phyloP scores from a whole-genome alignment of 2,329 filamentous ascomycete genomes.

The Dactylellina sp. region DNA sequence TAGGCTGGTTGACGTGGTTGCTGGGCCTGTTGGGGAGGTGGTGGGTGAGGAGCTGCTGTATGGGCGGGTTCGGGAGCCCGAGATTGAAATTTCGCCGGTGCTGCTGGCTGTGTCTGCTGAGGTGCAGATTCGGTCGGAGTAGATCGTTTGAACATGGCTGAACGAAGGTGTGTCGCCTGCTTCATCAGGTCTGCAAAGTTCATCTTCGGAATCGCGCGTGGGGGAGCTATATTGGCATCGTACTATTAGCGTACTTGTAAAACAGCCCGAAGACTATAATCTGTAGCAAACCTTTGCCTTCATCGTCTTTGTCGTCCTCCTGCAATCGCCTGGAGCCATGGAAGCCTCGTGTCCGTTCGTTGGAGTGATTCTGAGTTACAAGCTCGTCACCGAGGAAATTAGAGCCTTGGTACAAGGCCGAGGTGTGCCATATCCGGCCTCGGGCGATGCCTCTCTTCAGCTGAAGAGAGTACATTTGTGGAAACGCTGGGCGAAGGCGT shows the following conservation, averaged over 20 bases:
- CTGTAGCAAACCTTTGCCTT: conserved; percentile 11
- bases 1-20: conserved; percentile 3
- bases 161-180: conserved; percentile 23
- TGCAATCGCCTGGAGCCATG: conserved; percentile 16
- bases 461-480: conserved; percentile 51
- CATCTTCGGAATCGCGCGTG: conserved; percentile 46
- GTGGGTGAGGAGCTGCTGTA: not conserved
- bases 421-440: conserved; percentile 53
- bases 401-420: conserved; percentile 29
- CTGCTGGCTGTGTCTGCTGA: too few relatives aligned
- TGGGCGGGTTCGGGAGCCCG: not conserved
- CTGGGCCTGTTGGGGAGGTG: not conserved
- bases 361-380: not conserved
- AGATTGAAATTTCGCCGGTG: too few relatives aligned
- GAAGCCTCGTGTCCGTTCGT: conserved; percentile 12
- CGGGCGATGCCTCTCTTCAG: conserved; percentile 52
- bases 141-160: conserved; percentile 22
- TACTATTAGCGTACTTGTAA: not conserved
- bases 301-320: conserved; percentile 22
- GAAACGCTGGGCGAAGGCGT: not conserved
- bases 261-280: too few relatives aligned
- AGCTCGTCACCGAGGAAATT: conserved; percentile 16
- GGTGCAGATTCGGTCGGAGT: not conserved
- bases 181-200: conserved; percentile 46
- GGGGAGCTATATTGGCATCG: not conserved